Percentiles rank a stretch among this genome's conserved stretches.
phyloP scores from a whole-genome alignment of 768 basidiomycete genomes.

The Tricholoma sp. region DNA sequence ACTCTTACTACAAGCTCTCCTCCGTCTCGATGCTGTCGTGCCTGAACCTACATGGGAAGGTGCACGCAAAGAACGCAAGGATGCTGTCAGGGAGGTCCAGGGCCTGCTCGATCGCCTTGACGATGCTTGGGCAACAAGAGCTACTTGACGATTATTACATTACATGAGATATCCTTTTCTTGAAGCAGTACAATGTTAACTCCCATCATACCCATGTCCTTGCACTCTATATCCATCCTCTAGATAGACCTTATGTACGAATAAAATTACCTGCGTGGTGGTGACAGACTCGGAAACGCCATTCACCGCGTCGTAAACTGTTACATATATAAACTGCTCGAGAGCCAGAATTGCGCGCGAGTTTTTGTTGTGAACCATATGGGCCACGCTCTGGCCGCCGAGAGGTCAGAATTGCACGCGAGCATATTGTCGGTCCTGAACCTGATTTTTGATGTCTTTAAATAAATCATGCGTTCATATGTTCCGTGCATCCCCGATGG shows the following conservation, averaged over 20 bases:
- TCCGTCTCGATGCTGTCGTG: conserved; percentile 78
- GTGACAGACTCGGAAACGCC: too few relatives aligned
- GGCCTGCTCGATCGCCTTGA: conserved; percentile 76
- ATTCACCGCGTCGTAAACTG: not conserved
- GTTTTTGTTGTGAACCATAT: too few relatives aligned
- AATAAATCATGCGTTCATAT: not conserved
- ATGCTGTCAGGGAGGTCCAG: conserved; percentile 84
- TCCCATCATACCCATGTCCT: not conserved
- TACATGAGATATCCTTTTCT: not conserved
- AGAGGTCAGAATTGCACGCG: too few relatives aligned
- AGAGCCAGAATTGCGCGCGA: not conserved
- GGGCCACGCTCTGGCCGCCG: too few relatives aligned
- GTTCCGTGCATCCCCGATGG: not conserved
- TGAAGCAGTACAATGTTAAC: too few relatives aligned
- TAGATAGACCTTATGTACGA: not conserved
- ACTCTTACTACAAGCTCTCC: conserved; percentile 78
- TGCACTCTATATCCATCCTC: not conserved
- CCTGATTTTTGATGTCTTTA: too few relatives aligned
- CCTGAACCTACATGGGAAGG: conserved; percentile 72
- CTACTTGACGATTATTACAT: conserved; percentile 6
- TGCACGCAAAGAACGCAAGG: conserved; percentile 77
- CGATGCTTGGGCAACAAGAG: conserved; percentile 47
- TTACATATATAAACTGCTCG: too few relatives aligned
- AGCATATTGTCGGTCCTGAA: too few relatives aligned
- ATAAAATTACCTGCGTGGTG: too few relatives aligned